Evolutionary conservation across 2,329 filamentous ascomycete species (phyloP), one percentile per base, ranked within the genome.

Genomic region (Phialemoniopsis sp.): DNA sequence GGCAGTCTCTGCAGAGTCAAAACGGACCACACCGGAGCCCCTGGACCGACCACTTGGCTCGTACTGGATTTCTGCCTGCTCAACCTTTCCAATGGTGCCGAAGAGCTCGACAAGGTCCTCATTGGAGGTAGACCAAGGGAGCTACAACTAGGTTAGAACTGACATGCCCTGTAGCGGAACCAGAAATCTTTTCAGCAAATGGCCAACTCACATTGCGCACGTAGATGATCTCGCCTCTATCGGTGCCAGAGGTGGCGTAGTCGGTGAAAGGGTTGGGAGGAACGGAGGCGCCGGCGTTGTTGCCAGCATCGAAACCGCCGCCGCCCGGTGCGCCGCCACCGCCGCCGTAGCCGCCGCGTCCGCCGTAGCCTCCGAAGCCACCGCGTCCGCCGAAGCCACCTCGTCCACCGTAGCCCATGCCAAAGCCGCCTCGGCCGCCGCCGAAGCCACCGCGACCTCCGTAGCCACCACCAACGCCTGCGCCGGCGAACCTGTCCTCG

Each of bases 1-100:
- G 2, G 93, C 89, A 46, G 89, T 94, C 8, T 90, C 82, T 13
- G 80, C 68, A 39, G 68, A 78, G 57, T 94, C 88, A 59, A 98
- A 97, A 46, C 93, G 84, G 40, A 98, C 93, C n/a, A 98, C 93
- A 59, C 93, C 93, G 43, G 87, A 93, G 48, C 93, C 93, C 48
- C 89, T 86, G 44, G 93, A 98, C 53, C 93, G 87, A 34, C 93
- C 93, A 56, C 94, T 97, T 4, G 88, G 86, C 63, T 98, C 93
- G 58, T 98, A 97, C 66, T 98, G 93, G 41, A 98, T 97, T 67
- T 98, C 93, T n/a, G 93, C 93, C 55, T 93, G 89, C 56, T 96
- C 89, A 43, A 98, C 93, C 63, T 95, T 95, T 48, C 93, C 93
- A 56, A 98, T 98, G 10, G 93, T 98, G 14, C 87, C 90, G 72